Base-by-base conservation (phyloP, 2,329 filamentous ascomycete genomes). In the Corynespora cassiicola region DNA sequence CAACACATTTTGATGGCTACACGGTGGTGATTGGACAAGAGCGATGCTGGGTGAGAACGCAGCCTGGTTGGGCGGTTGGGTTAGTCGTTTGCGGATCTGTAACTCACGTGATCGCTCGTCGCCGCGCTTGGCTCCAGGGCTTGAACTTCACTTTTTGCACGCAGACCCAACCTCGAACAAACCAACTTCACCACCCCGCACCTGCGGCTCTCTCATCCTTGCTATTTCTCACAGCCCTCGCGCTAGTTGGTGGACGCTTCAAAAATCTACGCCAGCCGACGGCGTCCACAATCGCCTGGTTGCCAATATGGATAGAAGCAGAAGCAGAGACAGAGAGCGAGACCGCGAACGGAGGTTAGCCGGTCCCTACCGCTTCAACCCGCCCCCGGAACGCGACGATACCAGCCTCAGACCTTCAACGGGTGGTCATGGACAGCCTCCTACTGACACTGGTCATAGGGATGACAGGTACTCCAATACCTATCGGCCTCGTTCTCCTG, bases 271-370 rank as follows among this genome's bases (percentile, higher is more conserved):
- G 31, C 17, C 19, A 39, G 16, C 14, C 32, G 14, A 20, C 23
- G 15, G 27, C 12, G 32, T 18, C 11, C 18, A 35, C 18, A 20
- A 21, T 36, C 28, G 19, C 22, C 30, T 20, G n/a, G 33, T 38
- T 35, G 28, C 50, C 44, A 43, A 31, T 27, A 67, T 69, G 65
- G 63, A 68, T 31, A 55, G 64, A 39, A 69, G 73, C 44, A 61
- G 67, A 47, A 69, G 70, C 43, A 52, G 63, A 30, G 65, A 68
- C 30, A 56, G 69, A 51, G 69, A 71, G 40, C 56, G 68, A 40
- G 69, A 73, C 42, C 63, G 69, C 36, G 69, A 71, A 28, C 58
- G 71, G 58, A 73, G 71, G 71, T 74, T 61, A 60, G 69, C 69
- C 42, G 37, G 45, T 47, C 47, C 50, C 49, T 38, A 42, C 16